phyloP scores from a whole-genome alignment of 1,284 basidiomycete species.

The Leccinum subrobustum region DNA sequence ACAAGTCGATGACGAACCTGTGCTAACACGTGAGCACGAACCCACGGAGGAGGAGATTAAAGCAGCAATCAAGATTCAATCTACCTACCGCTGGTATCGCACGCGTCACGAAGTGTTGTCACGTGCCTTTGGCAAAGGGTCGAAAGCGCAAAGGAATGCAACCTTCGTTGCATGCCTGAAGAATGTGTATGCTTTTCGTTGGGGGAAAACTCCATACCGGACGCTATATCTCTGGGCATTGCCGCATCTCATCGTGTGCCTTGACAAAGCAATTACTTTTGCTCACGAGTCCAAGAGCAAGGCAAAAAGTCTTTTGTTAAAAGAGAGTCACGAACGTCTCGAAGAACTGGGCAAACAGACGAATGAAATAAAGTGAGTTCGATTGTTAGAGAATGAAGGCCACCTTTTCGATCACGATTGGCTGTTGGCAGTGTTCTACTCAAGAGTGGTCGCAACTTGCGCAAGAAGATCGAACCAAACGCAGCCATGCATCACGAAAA shows the following conservation, averaged over 20 bases:
- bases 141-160: conserved; percentile 25
- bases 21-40: conserved; percentile 14
- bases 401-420: background rate
- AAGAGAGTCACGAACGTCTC: conserved; percentile 32
- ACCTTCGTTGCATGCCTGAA: conserved; percentile 37
- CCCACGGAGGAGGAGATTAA: conserved; percentile 21
- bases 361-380: conserved; percentile 33
- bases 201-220: conserved; percentile 39
- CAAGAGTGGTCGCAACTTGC: conserved; percentile 25
- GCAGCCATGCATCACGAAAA: conserved; percentile 25
- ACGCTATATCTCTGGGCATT: conserved; percentile 49
- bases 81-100: conserved; percentile 26
- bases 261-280: conserved; percentile 37
- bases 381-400: background rate
- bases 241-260: conserved; percentile 46
- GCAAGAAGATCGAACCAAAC: conserved; percentile 29
- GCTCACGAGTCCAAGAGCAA: conserved; percentile 33
- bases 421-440: conserved; percentile 19
- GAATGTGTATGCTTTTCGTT: conserved; percentile 33
- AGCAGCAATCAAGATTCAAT: conserved; percentile 22
- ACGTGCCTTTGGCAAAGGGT: conserved; percentile 28
- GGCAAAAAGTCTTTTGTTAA: conserved; percentile 35
- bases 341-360: conserved; percentile 36
- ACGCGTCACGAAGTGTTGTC: conserved; percentile 19
- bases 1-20: conserved; percentile 5